Evolutionary conservation across 208 protist species (phyloP), one percentile per base, ranked within the genome.

Genomic region (Leishmania arabica): DNA sequence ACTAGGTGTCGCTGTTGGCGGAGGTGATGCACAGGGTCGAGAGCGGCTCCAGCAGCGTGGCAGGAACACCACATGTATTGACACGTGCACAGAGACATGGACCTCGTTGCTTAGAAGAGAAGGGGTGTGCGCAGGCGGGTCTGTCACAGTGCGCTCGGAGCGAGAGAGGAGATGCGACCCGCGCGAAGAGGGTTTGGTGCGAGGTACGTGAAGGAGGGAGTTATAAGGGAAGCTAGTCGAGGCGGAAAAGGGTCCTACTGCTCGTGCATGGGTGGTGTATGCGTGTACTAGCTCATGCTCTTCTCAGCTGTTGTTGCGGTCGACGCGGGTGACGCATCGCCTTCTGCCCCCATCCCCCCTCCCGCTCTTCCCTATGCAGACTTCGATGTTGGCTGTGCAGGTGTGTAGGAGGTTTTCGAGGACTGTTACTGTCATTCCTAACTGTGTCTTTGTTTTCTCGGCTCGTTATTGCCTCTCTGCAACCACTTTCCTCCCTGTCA

Each of bases 201-300:
- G 7, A 45, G 65, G 65, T 8, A 45, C 37, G 31, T 15, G 9
- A 37, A 45, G 3, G 51, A 24, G 31, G 62, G 62, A 27, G 37
- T 13, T 42, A 11, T 15, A 34, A 27, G 15, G 65, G 4, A 0
- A 27, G 7, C 65, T 17, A 70, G 13, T 70, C 21, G 31, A 70
- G 31, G 37, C 65, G 21, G 65, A 45, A 11, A 8, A 27, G 65
- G 4, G 40, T 70, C 0, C 34, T 47, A 27, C 65, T 70, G 17
- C 11, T 21, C 54, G 17, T 75, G 40, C 85, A 42, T 45, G 84
- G 77, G 58, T 87, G 62, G n/a, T 4, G 40, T 66, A 31, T 66
- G 62, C 62, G 6, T 66, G 62, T 21, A 21, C 8, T 66, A 66
- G 62, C 9, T n/a, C 62, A 66, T 37, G 31, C 31, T 40, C n/a